Conservation (phyloP, 2,329 filamentous ascomycete genomes). For the Hymenoscyphus infarciens region DNA sequence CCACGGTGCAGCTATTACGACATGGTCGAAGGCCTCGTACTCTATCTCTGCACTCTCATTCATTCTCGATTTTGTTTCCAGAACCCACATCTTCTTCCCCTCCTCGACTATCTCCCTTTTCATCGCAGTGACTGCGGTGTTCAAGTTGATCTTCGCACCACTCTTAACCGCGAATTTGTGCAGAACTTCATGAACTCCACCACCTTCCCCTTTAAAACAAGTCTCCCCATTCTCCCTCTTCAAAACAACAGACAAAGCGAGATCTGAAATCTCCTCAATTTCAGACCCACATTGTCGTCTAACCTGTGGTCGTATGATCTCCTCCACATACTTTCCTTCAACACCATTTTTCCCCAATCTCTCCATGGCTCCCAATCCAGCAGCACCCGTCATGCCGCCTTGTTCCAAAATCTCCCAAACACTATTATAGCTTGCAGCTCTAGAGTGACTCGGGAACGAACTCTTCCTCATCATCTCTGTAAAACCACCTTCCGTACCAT, state of each 20-base stretch:
- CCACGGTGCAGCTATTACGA: constrained; percentile 18
- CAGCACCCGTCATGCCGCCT: background rate
- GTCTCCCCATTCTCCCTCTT: constrained; percentile 12
- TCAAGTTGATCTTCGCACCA: constrained; percentile 11
- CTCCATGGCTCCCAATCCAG: constrained; percentile 4
- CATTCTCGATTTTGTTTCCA: background rate
- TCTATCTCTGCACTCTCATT: background rate
- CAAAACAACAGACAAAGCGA: constrained; percentile 14
- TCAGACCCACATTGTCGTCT: constrained; percentile 16
- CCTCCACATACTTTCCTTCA: constrained; percentile 13
- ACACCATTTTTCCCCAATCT: constrained; percentile 12
- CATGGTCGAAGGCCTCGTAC: constrained; percentile 16
- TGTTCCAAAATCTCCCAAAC: constrained; percentile 3
- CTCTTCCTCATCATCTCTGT: background rate
- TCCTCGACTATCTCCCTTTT: constrained; percentile 4
- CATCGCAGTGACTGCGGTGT: constrained; percentile 13
- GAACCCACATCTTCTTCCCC: constrained; percentile 11
- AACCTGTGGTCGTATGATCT: constrained; percentile 18
- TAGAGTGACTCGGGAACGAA: background rate
- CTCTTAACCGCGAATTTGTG: constrained; percentile 13
- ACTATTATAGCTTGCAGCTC: background rate
- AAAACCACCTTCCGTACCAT: constrained; percentile 26
- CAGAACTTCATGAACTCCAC: constrained; percentile 10
- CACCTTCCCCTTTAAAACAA: background rate
- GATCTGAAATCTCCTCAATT: constrained; percentile 15